Evolutionary conservation across 768 basidiomycete genomes (phyloP).

Genomic region (Rhodosporidiobolus sp.): DNA sequence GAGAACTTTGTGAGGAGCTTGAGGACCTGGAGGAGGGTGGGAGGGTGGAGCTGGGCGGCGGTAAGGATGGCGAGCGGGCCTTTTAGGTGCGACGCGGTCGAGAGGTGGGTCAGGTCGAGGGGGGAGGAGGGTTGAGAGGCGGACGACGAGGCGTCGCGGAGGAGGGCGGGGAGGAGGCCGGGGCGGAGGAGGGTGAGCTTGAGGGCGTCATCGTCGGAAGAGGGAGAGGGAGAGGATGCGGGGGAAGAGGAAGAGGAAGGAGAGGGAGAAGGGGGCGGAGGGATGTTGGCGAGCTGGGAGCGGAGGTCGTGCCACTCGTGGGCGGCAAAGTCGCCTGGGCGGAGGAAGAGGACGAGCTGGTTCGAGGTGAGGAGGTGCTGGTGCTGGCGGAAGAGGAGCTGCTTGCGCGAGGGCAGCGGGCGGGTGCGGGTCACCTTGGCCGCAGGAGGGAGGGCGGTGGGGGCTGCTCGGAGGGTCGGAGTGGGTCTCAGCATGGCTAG

Average conservation of each 20-base stretch:
- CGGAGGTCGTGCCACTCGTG: slow-evolving; percentile 66
- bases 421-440: slow-evolving; percentile 51
- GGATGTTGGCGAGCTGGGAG: slow-evolving; percentile 62
- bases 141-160: slow-evolving; percentile 54
- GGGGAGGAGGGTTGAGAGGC: slow-evolving; percentile 57
- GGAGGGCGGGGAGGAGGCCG: slow-evolving; percentile 72
- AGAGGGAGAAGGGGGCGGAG: slow-evolving; percentile 46
- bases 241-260: slow-evolving; percentile 65
- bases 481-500: background rate
- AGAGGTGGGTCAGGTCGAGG: slow-evolving; percentile 60
- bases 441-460: background rate
- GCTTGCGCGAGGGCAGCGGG: slow-evolving; percentile 72
- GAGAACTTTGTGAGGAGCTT: slow-evolving; percentile 57
- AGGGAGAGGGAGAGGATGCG: slow-evolving; percentile 54
- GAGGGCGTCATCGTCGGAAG: slow-evolving; percentile 57
- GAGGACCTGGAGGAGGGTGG: slow-evolving; percentile 65
- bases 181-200: slow-evolving; percentile 70
- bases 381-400: slow-evolving; percentile 77
- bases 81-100: slow-evolving; percentile 57
- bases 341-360: slow-evolving; percentile 71
- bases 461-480: background rate
- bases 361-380: slow-evolving; percentile 62
- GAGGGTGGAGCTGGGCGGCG: slow-evolving; percentile 67
- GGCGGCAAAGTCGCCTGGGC: slow-evolving; percentile 71
- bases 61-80: slow-evolving; percentile 66